Evolutionary conservation across 495 filamentous ascomycete species (phyloP), one percentile per base, ranked within the genome.

Genomic region (Aspergillus leporis): DNA sequence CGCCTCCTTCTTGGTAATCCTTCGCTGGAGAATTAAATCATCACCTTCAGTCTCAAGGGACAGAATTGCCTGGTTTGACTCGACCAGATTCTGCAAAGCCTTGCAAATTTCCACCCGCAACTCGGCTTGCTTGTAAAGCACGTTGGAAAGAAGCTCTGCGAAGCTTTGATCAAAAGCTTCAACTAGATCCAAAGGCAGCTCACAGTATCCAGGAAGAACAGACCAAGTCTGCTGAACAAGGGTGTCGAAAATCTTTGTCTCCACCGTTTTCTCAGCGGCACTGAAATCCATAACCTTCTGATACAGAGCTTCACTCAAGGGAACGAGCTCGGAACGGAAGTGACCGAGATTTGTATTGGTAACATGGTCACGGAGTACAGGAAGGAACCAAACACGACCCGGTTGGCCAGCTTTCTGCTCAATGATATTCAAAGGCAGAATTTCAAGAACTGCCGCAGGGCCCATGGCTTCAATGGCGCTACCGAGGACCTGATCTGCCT

Each of bases 241-340:
- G 0, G 94, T 98, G 73, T 98, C 94, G 73, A 93, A 98, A 59
- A 98, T 95, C 79, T 98, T 98, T 65, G 90, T 84, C 69, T 97
- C 91, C 78, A 97, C 90, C 0, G 90, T 90, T 77, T 95, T 97
- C 69, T 91, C 88, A 8, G 84, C 84, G 3, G 83, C 78, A 12
- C 86, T 88, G 64, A 91, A 87, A 51, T 93, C 88, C 40, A 96
- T 77, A 18, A 97, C 89, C 58, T 83, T 87, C 70, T 97, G 91
- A 71, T 92, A 97, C 74, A 98, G 91, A 10, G 78, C 75, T 66
- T 96, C 90, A 69, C 93, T 97, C 40, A 98, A 72, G 14, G 95
- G 92, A 16, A 96, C 86, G 63, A 98, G 84, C 62, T 93, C 89
- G 16, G 81, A 76, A 59, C 83, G 88, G 79, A 98, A 98, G 72